phyloP scores from a whole-genome alignment of 768 basidiomycete species.

The Calocybe indica region DNA sequence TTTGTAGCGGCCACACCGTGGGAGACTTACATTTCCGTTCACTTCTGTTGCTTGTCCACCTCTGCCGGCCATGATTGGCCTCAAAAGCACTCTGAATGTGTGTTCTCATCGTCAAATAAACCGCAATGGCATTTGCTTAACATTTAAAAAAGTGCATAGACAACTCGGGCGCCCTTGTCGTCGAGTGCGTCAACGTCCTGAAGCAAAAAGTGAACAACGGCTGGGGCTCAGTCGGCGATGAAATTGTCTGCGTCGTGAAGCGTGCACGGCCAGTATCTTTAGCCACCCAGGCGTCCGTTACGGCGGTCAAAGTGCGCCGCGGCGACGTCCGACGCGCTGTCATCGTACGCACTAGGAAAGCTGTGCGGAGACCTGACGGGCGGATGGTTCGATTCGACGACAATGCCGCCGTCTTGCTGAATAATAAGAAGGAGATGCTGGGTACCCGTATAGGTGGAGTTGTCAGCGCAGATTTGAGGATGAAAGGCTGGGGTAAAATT shows the following conservation, averaged over 20 bases:
- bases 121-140: not conserved
- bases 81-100: slow-evolving; percentile 88
- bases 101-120: slow-evolving; percentile 13
- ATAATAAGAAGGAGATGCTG: slow-evolving; percentile 94
- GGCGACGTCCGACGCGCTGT: slow-evolving; percentile 96
- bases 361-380: slow-evolving; percentile 83
- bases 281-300: slow-evolving; percentile 59
- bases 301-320: slow-evolving; percentile 83
- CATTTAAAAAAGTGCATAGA: slow-evolving; percentile 74
- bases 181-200: slow-evolving; percentile 94
- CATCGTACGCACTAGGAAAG: slow-evolving; percentile 89
- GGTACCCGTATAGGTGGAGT: slow-evolving; percentile 93
- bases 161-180: slow-evolving; percentile 91
- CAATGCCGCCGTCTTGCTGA: slow-evolving; percentile 90
- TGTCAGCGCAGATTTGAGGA: slow-evolving; percentile 84
- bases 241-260: slow-evolving; percentile 94
- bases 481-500: slow-evolving; percentile 95
- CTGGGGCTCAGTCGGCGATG: slow-evolving; percentile 90
- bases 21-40: slow-evolving; percentile 10
- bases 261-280: slow-evolving; percentile 78
- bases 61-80: slow-evolving; percentile 71
- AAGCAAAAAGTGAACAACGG: slow-evolving; percentile 96
- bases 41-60: not conserved
- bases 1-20: slow-evolving; percentile 9
- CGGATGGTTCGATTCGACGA: slow-evolving; percentile 89